Evolutionary conservation across 73 alveolate species (phyloP), one percentile per base, ranked within the genome.

Genomic region (Tetrahymena elliotti): DNA sequence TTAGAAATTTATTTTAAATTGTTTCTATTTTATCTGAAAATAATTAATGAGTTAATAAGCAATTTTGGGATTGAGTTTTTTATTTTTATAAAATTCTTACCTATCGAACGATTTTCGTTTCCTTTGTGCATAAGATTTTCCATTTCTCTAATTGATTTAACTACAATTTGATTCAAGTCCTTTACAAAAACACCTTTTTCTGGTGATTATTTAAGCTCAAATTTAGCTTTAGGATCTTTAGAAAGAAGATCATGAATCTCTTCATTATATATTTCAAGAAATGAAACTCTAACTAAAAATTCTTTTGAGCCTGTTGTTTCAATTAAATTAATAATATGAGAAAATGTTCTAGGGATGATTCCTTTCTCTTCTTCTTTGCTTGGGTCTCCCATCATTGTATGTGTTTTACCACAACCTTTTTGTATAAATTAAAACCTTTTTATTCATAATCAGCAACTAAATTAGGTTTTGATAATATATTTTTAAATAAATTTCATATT

Each of bases 251-350:
- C 99, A 53, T 98, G 97, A 27, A 99, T 97, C 94, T 98, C 99
- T 97, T 99, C 99, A 93, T 99, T 99, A 94, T 99, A 99, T 41
- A 99, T 99, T 94, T 99, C 99, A 24, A 98, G 97, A 95, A 96
- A 99, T 10, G 99, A 97, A 53, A 99, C 98, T 83, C 99, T 83
- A 3, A 99, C 99, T 94, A 99, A 97, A 95, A 96, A 98, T 95
- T 96, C 97, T 93, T 97, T 98, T 33, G 95, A 98, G 92, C 98
- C 97, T 52, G 97, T 99, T 31, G 97, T 98, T 83, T 96, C 97
- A 13, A 99, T 98, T 27, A 96, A 53, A 9, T 93, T 96, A 84
- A 98, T 98, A 35, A 99, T 97, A 95, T 98, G 99, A 15, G 93
- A 83, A 97, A 98, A 98, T 33, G 99, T 97, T 94, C 98, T 98